Evolutionary conservation across 768 basidiomycete species (phyloP).

Genomic region (Macrolepiota fuliginosa): DNA sequence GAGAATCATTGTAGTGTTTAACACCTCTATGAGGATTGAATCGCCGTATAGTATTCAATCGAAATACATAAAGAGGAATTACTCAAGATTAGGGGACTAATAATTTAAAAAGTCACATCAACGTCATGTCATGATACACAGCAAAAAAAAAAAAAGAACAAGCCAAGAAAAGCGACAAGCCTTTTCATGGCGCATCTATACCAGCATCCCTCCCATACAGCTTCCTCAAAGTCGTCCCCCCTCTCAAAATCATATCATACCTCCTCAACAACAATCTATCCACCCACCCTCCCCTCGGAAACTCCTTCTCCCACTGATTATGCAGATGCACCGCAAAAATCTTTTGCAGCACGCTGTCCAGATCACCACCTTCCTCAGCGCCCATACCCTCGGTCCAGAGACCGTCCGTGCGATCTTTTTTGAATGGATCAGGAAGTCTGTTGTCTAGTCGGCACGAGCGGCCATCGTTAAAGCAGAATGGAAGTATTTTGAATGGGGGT

Average conservation of each 20-base stretch:
- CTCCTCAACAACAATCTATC: constrained; percentile 68
- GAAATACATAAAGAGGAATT: too few relatives aligned
- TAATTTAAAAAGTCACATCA: neutral
- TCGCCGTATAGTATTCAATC: too few relatives aligned
- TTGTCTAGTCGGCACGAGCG: constrained; percentile 92
- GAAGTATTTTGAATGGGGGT: constrained; percentile 88
- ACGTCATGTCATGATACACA: neutral
- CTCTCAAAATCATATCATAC: constrained; percentile 47
- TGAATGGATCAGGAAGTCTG: constrained; percentile 90
- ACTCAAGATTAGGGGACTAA: too few relatives aligned
- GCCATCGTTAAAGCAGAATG: constrained; percentile 94
- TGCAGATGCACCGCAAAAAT: constrained; percentile 92
- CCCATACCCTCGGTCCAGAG: constrained; percentile 69
- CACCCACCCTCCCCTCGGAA: constrained; percentile 85
- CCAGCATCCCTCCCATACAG: neutral
- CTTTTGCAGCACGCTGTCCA: constrained; percentile 61
- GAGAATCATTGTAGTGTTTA: too few relatives aligned
- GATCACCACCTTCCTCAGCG: constrained; percentile 56
- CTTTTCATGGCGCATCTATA: neutral
- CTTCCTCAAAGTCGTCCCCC: neutral
- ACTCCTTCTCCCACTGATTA: constrained; percentile 93
- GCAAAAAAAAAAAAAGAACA: neutral
- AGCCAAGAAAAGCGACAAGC: neutral
- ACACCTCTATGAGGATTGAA: too few relatives aligned
- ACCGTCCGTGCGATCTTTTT: constrained; percentile 47